Evolutionary conservation across 2,329 filamentous ascomycete species (phyloP), one percentile per base, ranked within the genome.

Genomic region (Cladosporium sp.): DNA sequence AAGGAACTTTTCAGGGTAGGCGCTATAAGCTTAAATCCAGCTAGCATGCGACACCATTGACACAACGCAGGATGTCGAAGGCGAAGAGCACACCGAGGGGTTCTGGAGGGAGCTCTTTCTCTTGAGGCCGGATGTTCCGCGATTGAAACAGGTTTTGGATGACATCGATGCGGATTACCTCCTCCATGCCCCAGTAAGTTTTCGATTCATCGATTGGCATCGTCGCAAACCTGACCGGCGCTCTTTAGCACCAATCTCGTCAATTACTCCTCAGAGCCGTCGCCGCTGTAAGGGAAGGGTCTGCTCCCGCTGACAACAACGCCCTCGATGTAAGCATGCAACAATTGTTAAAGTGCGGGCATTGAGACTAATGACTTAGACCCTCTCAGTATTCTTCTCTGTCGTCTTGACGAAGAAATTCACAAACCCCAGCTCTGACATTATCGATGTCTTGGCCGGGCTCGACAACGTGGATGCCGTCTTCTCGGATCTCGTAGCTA

Each of bases 21-120:
- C 54, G 22, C 8, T 14, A 9, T 28, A 13, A 11, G 10, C 7
- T 4, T 9, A 7, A 9, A 9, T 6, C 2, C 8, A 2, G 3
- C 11, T 19, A 7, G 4, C 22, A 28, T 28, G 10, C 3, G 32
- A 14, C 6, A 10, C 5, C 14, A 9, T 35, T 45, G n/a, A 43
- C 8, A 3, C 1, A n/a, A 10, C 6, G 3, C 38, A 75, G 73
- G 82, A 85, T 58, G 80, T 83, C 51, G 79, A 86, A 56, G 80
- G 83, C 54, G 71, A 75, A 48, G 85, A 90, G 28, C 86, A 86
- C 57, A 81, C 88, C 0, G 89, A 95, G 56, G 92, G 90, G 41
- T 98, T 96, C 73, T 98, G 93, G 93, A 80, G 83, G 60, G 93
- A 96, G 71, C 90, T 98, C 73, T 98, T 98, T 70, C 79, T 98